Base-by-base conservation (phyloP, 2,329 filamentous ascomycete genomes). In the Leptographium lundbergii region DNA sequence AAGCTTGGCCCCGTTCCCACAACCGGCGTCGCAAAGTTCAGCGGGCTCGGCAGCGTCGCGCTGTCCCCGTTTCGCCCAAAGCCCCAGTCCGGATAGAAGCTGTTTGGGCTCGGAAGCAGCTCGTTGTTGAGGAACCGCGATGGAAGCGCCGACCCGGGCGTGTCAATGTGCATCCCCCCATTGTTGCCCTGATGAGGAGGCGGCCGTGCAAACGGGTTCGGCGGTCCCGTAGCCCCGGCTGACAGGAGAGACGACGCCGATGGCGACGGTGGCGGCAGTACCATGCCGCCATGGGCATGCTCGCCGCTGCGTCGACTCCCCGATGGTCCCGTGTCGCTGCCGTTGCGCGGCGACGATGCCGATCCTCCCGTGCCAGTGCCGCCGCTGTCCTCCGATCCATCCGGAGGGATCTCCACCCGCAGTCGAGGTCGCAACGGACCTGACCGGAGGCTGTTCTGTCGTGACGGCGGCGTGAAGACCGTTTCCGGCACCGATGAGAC, bases 351-450 rank as follows among this genome's bases (percentile, higher is more conserved):
- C 36, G 86, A 71, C 67, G 87, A 75, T 70, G 81, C 70, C 70
- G 88, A 88, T 59, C 88, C 88, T 39, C 13, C 36, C 36, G 36
- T 39, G 54, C 80, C 89, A 3, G 87, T 89, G 53, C 84, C 87
- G 61, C 81, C 87, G 60, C 85, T 84, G 65, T 95, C 90, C 11
- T 72, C 70, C 10, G 90, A 95, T 48, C 85, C 84, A 67, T 95
- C 94, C 64, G 91, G 92, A 0, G 94, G 94, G 66, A 99, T 99
- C 68, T 96, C 91, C 5, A 99, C 90, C 66, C 89, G 96, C 54
- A 99, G 77, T 57, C 89, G 83, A 3, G 94, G 94, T 58, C 91
- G 81, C 66, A 88, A 54, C 0, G 64, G 85, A 10, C 83, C 83
- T 13, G 81, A 75, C 64, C 86, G 82, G 61, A 87, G 74, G 63